phyloP scores from a whole-genome alignment of 2,329 filamentous ascomycete species.

The Blastomyces emzantsi region DNA sequence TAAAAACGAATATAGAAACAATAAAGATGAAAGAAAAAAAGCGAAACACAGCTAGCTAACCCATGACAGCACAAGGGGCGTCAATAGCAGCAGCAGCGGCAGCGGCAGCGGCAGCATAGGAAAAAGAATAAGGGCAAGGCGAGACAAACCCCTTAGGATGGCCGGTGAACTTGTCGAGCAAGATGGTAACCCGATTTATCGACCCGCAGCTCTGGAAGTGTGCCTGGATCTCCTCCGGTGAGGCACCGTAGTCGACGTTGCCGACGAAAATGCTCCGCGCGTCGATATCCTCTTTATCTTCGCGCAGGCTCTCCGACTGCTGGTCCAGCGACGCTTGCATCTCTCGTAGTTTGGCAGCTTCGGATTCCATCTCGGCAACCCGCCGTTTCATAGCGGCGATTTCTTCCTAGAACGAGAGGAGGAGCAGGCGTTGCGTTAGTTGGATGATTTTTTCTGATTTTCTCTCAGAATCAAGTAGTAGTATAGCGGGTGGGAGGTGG shows the following conservation, averaged over 20 bases:
- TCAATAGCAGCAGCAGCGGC: no score
- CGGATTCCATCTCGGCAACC: conserved; percentile 84
- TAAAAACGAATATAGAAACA: neutral
- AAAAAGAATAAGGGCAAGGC: conserved; percentile 7
- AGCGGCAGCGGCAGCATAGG: neutral
- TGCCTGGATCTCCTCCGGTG: conserved; percentile 94
- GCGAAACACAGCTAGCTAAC: neutral
- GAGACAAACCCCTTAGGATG: conserved; percentile 91
- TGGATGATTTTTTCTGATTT: neutral
- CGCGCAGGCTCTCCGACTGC: conserved; percentile 70
- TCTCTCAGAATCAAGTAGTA: no score
- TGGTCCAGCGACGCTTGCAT: conserved; percentile 83
- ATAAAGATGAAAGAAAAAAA: neutral
- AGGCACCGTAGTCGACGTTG: conserved; percentile 96
- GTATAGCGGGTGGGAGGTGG: no score
- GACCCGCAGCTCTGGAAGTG: conserved; percentile 96
- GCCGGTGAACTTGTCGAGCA: conserved; percentile 96
- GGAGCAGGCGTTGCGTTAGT: neutral
- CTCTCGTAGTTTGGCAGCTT: conserved; percentile 75
- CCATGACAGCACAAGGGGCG: neutral
- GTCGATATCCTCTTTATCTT: conserved; percentile 94
- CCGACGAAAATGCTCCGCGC: conserved; percentile 94
- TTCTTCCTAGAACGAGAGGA: conserved; percentile 51
- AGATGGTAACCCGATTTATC: conserved; percentile 96
- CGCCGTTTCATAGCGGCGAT: conserved; percentile 80